These are phyloP conservation scores for Aspergillus sp. DNA, from an alignment of 2,329 filamentous ascomycete species.

Conservation along the genomic window DNA sequence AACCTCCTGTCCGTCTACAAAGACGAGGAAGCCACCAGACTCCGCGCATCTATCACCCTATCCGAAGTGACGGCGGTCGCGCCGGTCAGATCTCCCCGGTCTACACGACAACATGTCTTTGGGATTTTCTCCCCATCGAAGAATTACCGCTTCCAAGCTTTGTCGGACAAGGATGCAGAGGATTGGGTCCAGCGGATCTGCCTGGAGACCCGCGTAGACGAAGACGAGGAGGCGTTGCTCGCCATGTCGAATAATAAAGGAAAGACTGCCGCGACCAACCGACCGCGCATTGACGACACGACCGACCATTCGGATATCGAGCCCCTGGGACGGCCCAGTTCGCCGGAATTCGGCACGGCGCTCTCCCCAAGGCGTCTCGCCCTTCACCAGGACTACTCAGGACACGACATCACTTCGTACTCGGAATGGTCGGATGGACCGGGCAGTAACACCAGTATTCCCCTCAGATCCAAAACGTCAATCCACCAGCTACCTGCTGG, in stretches of 20 bases:
- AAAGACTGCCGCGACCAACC: constrained; percentile 21
- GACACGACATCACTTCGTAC: constrained; percentile 69
- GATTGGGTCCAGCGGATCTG: constrained; percentile 86
- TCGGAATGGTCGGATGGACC: constrained; percentile 78
- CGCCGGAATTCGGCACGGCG: constrained; percentile 33
- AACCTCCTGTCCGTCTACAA: constrained; percentile 92
- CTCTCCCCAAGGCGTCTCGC: constrained; percentile 29
- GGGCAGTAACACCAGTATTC: constrained; percentile 25
- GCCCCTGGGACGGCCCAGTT: constrained; percentile 29
- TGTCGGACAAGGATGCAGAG: constrained; percentile 69
- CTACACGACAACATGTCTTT: constrained; percentile 83
- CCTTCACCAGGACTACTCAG: constrained; percentile 57
- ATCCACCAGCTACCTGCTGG: constrained; percentile 29
- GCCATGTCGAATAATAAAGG: constrained; percentile 26
- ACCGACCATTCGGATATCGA: constrained; percentile 46
- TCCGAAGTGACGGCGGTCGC: constrained; percentile 90
- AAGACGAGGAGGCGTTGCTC: constrained; percentile 82
- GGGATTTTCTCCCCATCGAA: constrained; percentile 86
- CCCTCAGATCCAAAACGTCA: constrained; percentile 25
- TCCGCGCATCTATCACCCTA: constrained; percentile 83
- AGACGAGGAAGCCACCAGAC: constrained; percentile 81
- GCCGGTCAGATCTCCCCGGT: constrained; percentile 82
- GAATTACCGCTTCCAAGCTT: constrained; percentile 87
- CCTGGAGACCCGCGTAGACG: constrained; percentile 76
- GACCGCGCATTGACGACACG: constrained; percentile 35